A percentile compares a stretch with the other conserved stretches of the same genome.
These are phyloP conservation scores for Thecaphora thlaspeos DNA, from an alignment of 1,284 basidiomycete genomes.

Conservation along the genomic window DNA sequence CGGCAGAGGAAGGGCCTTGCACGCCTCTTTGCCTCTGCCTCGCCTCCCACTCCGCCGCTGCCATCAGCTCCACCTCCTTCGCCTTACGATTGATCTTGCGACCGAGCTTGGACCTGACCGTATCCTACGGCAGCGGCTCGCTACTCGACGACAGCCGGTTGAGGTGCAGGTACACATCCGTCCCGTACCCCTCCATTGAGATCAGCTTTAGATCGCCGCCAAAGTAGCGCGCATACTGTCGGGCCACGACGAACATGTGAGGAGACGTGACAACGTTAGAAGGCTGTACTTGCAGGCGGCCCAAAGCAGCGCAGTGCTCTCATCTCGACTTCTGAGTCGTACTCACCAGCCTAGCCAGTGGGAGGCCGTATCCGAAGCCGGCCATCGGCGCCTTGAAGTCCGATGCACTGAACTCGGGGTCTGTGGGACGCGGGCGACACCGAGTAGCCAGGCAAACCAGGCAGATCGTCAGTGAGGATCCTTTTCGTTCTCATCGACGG, in stretches of 20 bases:
- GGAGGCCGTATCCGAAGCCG: constrained; percentile 82
- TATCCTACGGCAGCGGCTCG: constrained; percentile 59
- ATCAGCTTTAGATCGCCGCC: constrained; percentile 94
- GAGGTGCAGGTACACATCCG: constrained; percentile 77
- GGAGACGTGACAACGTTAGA: no score
- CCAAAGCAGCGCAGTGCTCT: background rate
- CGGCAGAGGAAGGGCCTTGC: no score
- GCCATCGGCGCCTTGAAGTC: constrained; percentile 99
- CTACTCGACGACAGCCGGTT: constrained; percentile 67
- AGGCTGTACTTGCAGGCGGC: no score
- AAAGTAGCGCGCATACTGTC: constrained; percentile 87
- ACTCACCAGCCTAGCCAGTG: constrained; percentile 79
- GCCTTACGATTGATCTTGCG: constrained; percentile 36
- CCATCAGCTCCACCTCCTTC: constrained; percentile 14
- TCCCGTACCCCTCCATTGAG: constrained; percentile 80
- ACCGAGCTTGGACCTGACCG: constrained; percentile 40
- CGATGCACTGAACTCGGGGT: constrained; percentile 80
- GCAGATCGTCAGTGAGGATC: no score
- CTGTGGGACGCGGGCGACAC: constrained; percentile 46
- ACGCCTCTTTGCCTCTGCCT: background rate
- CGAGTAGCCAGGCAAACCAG: background rate
- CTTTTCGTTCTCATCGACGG: no score
- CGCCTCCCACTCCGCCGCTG: background rate
- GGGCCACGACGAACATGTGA: no score
- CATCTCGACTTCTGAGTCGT: no score